Evolutionary conservation across 768 basidiomycete genomes (phyloP).

Genomic region (Cystofilobasidium ferigula): DNA sequence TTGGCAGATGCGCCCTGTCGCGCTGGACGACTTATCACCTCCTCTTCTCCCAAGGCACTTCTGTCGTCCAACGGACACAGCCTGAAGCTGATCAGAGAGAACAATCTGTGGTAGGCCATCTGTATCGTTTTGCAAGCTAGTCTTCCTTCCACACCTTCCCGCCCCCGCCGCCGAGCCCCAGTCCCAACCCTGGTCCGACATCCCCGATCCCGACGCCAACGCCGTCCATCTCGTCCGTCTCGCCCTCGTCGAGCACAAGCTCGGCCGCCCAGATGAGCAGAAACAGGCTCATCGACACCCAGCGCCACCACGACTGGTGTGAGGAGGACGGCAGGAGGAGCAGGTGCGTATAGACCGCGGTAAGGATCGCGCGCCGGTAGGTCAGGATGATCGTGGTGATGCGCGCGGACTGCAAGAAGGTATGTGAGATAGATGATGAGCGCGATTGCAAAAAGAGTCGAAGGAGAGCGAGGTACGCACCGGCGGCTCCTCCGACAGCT

Average conservation of each 20-base stretch:
- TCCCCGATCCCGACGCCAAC: not conserved
- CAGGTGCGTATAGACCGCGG: constrained; percentile 77
- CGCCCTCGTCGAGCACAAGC: constrained; percentile 18
- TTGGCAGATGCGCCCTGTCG: too few species aligned
- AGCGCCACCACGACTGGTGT: constrained; percentile 2
- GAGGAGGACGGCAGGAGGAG: constrained; percentile 38
- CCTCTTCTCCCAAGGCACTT: too few species aligned
- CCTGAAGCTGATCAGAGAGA: too few species aligned
- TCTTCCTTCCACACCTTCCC: constrained; percentile 22
- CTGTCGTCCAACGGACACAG: too few species aligned
- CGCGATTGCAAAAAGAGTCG: not conserved
- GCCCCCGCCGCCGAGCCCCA: constrained; percentile 5
- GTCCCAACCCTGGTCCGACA: not conserved
- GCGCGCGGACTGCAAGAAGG: constrained; percentile 40
- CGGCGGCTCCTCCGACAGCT: constrained; percentile 44
- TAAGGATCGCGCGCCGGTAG: constrained; percentile 71
- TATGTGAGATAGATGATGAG: not conserved
- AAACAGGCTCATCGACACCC: constrained; percentile 21
- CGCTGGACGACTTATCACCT: too few species aligned
- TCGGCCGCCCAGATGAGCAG: constrained; percentile 25
- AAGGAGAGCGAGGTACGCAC: not conserved
- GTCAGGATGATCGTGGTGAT: constrained; percentile 64
- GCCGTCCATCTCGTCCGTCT: constrained; percentile 4
- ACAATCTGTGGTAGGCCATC: too few species aligned
- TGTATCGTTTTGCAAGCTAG: constrained; percentile 4